Conservation (phyloP, 148 eudicot genomes). For the Rhododendron henanense region DNA sequence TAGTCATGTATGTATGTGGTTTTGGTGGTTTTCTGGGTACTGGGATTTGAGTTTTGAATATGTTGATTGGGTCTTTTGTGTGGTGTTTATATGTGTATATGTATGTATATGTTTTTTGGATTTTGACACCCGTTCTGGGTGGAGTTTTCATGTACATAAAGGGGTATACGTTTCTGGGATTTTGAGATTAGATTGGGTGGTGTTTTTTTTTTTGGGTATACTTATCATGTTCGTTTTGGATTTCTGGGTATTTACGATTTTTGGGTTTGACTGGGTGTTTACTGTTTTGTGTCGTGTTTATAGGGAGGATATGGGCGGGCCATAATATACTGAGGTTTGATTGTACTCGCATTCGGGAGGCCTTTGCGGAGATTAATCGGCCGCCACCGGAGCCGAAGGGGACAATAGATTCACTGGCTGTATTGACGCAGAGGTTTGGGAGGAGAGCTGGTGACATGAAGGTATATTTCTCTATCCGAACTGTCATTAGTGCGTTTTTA, state of each 20-base stretch:
- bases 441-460: slow-evolving; percentile 99
- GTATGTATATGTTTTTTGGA: background rate
- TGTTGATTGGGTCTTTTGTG: background rate
- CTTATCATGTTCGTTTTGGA: background rate
- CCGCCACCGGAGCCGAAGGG: slow-evolving; percentile 88
- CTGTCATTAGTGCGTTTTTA: background rate
- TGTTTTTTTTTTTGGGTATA: background rate
- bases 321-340: slow-evolving; percentile 92
- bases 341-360: slow-evolving; percentile 78
- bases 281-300: background rate
- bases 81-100: background rate
- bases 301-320: slow-evolving; percentile 98
- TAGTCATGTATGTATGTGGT: background rate
- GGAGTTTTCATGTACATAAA: background rate
- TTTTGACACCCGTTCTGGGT: background rate
- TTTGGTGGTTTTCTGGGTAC: background rate
- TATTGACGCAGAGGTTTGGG: slow-evolving; percentile 83
- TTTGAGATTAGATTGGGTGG: background rate
- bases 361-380: slow-evolving; percentile 69
- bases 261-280: background rate
- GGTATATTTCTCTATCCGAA: slow-evolving; percentile 31
- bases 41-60: background rate
- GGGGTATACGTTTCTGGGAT: background rate
- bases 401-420: slow-evolving; percentile 71
- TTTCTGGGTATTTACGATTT: background rate